Evolutionary conservation across 2,329 filamentous ascomycete genomes (phyloP).

Genomic region (Fusarium haematococcum): DNA sequence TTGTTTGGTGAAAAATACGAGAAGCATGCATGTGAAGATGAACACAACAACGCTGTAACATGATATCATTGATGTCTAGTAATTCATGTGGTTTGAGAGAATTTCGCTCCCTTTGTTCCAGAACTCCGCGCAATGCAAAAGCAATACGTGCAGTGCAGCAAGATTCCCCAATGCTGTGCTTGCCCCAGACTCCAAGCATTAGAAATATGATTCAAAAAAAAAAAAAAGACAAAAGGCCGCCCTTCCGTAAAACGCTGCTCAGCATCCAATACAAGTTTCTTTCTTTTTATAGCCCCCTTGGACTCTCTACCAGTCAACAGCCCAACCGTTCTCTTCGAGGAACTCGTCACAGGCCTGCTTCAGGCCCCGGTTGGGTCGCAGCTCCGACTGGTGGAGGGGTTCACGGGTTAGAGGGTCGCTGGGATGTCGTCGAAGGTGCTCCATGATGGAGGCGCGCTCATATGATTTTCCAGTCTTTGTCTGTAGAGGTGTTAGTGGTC

Average conservation of each 20-base stretch:
- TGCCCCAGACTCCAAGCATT: slow-evolving; percentile 20
- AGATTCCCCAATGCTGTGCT: neutral
- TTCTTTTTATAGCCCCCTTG: neutral
- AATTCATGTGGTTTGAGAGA: neutral
- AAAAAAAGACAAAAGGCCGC: neutral
- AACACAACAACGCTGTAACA: neutral
- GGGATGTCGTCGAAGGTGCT: slow-evolving; percentile 80
- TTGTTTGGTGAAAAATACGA: neutral
- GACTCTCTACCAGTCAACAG: slow-evolving; percentile 80
- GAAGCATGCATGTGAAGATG: neutral
- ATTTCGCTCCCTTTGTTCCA: neutral
- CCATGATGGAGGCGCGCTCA: slow-evolving; percentile 85
- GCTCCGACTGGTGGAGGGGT: slow-evolving; percentile 73
- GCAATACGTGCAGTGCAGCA: neutral
- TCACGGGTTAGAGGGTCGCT: slow-evolving; percentile 89
- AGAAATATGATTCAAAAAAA: neutral
- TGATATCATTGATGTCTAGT: neutral
- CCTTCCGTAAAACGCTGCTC: neutral
- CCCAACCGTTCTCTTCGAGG: slow-evolving; percentile 88
- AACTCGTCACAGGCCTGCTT: slow-evolving; percentile 89
- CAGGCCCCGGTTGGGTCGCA: slow-evolving; percentile 85
- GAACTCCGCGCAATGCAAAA: slow-evolving; percentile 28
- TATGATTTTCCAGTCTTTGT: slow-evolving; percentile 92
- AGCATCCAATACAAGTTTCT: neutral
- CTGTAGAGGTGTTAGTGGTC: slow-evolving; percentile 50